phyloP scores from a whole-genome alignment of 2,329 filamentous ascomycete species.

The Hymenoscyphus fraxineus region DNA sequence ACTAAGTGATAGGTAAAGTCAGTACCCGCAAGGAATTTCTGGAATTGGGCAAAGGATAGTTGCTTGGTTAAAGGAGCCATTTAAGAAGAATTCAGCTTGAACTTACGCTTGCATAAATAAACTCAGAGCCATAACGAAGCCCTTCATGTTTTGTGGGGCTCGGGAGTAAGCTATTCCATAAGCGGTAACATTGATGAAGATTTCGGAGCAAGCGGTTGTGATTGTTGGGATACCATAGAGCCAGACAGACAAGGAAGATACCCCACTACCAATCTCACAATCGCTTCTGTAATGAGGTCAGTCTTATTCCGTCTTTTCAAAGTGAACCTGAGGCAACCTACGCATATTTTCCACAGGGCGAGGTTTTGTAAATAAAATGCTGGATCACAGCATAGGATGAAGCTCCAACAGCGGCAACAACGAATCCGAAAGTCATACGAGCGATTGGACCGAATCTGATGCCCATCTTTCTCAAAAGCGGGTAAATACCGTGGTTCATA shows the following conservation, averaged over 20 bases:
- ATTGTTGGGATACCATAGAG: slow-evolving; percentile 44
- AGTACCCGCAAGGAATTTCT: too few relatives aligned
- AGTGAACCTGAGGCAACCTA: not conserved
- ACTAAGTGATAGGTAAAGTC: not conserved
- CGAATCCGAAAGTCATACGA: slow-evolving; percentile 67
- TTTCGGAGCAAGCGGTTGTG: slow-evolving; percentile 51
- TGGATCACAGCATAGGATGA: slow-evolving; percentile 58
- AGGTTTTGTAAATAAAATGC: slow-evolving; percentile 58
- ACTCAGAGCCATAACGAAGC: slow-evolving; percentile 64
- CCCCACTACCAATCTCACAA: slow-evolving; percentile 48
- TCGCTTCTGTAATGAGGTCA: slow-evolving; percentile 3
- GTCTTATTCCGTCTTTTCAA: not conserved
- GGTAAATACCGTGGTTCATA: slow-evolving; percentile 64
- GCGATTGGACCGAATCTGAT: slow-evolving; percentile 69
- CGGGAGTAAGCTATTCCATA: slow-evolving; percentile 75
- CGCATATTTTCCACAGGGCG: slow-evolving; percentile 50
- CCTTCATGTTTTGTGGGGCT: slow-evolving; percentile 74
- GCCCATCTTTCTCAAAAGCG: slow-evolving; percentile 56
- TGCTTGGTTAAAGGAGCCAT: too few relatives aligned
- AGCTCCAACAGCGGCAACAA: slow-evolving; percentile 56
- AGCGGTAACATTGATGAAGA: slow-evolving; percentile 55
- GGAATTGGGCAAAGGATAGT: too few relatives aligned
- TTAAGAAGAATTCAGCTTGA: too few relatives aligned
- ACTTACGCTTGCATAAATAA: slow-evolving; percentile 60
- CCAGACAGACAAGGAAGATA: slow-evolving; percentile 58